Evolutionary conservation across 2,329 filamentous ascomycete species (phyloP).

Genomic region (Penicillium frequentans): DNA sequence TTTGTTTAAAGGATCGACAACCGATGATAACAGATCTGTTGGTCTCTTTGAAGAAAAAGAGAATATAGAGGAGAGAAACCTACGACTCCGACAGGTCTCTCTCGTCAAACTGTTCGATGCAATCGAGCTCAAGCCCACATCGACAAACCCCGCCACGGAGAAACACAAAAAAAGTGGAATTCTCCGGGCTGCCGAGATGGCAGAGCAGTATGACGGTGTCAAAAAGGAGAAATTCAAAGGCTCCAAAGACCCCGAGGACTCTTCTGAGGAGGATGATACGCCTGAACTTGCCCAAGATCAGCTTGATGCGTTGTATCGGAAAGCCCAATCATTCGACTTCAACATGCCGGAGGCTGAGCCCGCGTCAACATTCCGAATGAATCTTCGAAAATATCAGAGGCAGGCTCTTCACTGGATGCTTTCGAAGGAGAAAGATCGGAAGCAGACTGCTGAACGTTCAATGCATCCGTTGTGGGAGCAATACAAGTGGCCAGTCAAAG

Average conservation of each 20-base stretch:
- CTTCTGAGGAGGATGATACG: constrained; percentile 73
- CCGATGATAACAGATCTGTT: constrained; percentile 68
- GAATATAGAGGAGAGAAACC: constrained; percentile 76
- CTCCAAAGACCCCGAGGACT: constrained; percentile 42
- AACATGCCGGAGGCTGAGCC: constrained; percentile 84
- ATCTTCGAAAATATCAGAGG: constrained; percentile 87
- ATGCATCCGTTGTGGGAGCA: constrained; percentile 99
- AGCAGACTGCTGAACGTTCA: constrained; percentile 68
- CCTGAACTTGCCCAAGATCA: constrained; percentile 94
- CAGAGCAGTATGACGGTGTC: constrained; percentile 70
- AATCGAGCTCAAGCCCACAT: constrained; percentile 76
- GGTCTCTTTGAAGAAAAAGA: constrained; percentile 83
- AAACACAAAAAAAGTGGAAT: constrained; percentile 81
- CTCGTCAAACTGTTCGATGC: constrained; percentile 88
- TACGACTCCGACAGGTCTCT: constrained; percentile 81
- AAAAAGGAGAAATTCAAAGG: constrained; percentile 44
- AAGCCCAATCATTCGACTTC: constrained; percentile 96
- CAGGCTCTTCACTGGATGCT: constrained; percentile 98
- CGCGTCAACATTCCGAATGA: constrained; percentile 75
- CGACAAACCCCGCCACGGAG: constrained; percentile 70
- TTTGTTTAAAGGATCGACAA: constrained; percentile 47
- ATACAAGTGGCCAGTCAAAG: constrained; percentile 83
- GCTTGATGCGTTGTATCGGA: constrained; percentile 88
- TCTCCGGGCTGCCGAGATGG: constrained; percentile 82
- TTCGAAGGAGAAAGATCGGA: constrained; percentile 81